Evolutionary conservation across 169 alveolate species (phyloP).

Genomic region (Toxoplasma gondii): DNA sequence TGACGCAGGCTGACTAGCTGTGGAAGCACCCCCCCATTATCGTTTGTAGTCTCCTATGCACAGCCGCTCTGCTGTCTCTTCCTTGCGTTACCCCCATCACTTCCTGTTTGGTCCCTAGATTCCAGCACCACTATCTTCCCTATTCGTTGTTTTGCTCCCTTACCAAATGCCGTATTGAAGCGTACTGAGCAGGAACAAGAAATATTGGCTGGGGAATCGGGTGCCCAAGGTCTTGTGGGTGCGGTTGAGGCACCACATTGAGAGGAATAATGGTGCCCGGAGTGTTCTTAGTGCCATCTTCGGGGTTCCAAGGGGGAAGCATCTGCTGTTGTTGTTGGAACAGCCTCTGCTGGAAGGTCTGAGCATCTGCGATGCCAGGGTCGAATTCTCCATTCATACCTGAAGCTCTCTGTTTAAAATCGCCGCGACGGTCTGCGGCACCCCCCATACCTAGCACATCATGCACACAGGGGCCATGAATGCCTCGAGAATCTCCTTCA

Average conservation of each 20-base stretch:
- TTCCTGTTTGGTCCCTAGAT: background rate
- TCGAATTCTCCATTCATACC: too few relatives aligned
- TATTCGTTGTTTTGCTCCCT: too few relatives aligned
- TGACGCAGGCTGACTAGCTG: too few relatives aligned
- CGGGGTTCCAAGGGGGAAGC: background rate
- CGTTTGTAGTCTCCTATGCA: too few relatives aligned
- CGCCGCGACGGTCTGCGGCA: background rate
- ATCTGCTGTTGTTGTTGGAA: background rate
- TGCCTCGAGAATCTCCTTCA: too few relatives aligned
- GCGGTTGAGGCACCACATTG: background rate
- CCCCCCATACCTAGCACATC: background rate
- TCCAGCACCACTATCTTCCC: background rate
- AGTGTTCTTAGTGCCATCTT: background rate
- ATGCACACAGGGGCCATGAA: background rate
- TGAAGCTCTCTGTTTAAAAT: too few relatives aligned
- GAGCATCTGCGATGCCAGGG: background rate
- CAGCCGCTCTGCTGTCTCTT: too few relatives aligned
- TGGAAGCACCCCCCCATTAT: too few relatives aligned
- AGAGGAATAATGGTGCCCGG: background rate
- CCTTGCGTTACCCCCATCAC: background rate
- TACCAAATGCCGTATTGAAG: background rate
- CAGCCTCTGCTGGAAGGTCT: background rate
- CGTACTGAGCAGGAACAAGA: background rate
- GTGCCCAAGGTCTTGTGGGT: background rate
- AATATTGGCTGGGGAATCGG: background rate